A percentile compares a stretch with the other conserved stretches of the same genome.
Evolutionary conservation across 441 rosid species (phyloP).

Genomic region (Gossypium schwendimanii): DNA sequence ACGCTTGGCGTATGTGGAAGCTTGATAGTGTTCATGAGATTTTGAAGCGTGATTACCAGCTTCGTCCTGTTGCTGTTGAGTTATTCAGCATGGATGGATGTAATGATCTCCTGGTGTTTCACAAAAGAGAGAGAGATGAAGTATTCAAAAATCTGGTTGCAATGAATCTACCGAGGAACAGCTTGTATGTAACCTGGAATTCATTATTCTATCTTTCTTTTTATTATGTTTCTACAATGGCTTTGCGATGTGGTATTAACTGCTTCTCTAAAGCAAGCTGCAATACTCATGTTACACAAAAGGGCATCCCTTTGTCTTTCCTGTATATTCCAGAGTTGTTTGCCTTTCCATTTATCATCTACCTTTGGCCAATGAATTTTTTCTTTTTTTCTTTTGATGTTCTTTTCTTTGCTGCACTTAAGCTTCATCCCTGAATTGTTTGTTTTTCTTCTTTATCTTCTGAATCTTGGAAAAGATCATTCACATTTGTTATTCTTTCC

Average conservation of each 20-base stretch:
- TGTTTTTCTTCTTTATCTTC: conserved; percentile 6
- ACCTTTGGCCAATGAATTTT: neutral
- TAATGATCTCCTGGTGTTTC: conserved; percentile 97
- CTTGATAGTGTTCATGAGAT: conserved; percentile 93
- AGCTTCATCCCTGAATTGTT: neutral
- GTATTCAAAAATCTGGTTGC: conserved; percentile 95
- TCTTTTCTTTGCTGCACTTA: conserved; percentile 5
- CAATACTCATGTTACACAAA: neutral
- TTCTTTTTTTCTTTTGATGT: neutral
- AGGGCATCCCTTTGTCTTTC: neutral
- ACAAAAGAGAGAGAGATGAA: conserved; percentile 99
- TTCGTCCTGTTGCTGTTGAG: conserved; percentile 99
- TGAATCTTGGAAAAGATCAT: neutral
- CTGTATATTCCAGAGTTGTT: neutral
- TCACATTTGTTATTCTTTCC: conserved; percentile 10
- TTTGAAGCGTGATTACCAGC: conserved; percentile 98
- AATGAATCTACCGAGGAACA: conserved; percentile 97
- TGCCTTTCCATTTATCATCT: conserved; percentile 3
- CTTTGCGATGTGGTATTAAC: conserved; percentile 8
- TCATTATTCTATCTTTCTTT: conserved; percentile 3
- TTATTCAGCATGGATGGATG: conserved; percentile 99
- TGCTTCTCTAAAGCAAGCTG: neutral
- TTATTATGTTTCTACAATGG: neutral
- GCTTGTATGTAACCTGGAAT: conserved; percentile 61
- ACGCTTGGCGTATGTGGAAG: conserved; percentile 99